Evolutionary conservation across 2,329 filamentous ascomycete genomes (phyloP).

Genomic region (Rhynchosporium secalis): DNA sequence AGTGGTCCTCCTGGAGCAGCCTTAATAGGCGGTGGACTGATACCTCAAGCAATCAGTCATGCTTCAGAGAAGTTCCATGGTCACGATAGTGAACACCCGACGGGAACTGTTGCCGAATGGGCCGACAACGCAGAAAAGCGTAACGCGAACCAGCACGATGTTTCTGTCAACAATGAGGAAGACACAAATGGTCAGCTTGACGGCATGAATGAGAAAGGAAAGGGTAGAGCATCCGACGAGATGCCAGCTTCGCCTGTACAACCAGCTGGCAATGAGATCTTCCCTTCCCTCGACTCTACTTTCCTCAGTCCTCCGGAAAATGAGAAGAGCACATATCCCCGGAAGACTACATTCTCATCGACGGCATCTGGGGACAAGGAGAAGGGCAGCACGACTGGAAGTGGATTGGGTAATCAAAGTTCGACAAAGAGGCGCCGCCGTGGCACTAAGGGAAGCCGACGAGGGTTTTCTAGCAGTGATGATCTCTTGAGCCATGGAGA

Average conservation of each 20-base stretch:
- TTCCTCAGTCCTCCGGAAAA: slow-evolving; percentile 29
- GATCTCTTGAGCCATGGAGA: slow-evolving; percentile 75
- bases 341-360: slow-evolving; percentile 58
- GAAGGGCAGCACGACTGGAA: slow-evolving; percentile 21
- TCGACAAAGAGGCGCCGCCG: slow-evolving; percentile 64
- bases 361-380: slow-evolving; percentile 29
- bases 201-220: slow-evolving; percentile 33
- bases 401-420: slow-evolving; percentile 33
- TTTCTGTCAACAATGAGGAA: slow-evolving; percentile 20
- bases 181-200: slow-evolving; percentile 31
- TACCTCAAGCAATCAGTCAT: slow-evolving; percentile 27
- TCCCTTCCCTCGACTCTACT: slow-evolving; percentile 48
- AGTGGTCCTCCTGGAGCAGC: slow-evolving; percentile 38
- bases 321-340: slow-evolving; percentile 42
- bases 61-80: slow-evolving; percentile 33
- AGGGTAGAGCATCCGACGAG: slow-evolving; percentile 37
- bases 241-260: slow-evolving; percentile 45
- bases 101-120: slow-evolving; percentile 35
- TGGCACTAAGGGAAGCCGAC: slow-evolving; percentile 64
- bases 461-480: slow-evolving; percentile 64
- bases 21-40: slow-evolving; percentile 16
- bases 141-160: slow-evolving; percentile 27
- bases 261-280: slow-evolving; percentile 47
- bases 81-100: slow-evolving; percentile 28
- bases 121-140: slow-evolving; percentile 32